These are phyloP conservation scores for Pinus tabuliformis DNA, from an alignment of 75 land plant genomes.

Conservation along the genomic window DNA sequence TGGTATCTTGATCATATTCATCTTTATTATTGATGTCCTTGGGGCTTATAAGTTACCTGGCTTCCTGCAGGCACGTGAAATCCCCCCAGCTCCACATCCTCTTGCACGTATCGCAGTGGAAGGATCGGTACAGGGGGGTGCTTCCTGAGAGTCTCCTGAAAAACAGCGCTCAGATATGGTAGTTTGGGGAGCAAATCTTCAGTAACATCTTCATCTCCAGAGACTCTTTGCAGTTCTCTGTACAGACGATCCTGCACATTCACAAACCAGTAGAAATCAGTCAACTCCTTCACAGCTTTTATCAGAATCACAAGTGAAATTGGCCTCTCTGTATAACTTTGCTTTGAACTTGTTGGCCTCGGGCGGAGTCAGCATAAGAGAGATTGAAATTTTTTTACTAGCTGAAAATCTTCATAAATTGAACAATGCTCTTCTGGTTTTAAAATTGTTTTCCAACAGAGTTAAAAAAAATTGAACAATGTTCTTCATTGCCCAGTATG, in stretches of 20 bases:
- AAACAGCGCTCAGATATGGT: slow-evolving; percentile 69
- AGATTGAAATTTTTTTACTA: too few species aligned
- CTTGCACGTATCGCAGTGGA: slow-evolving; percentile 76
- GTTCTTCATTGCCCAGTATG: too few species aligned
- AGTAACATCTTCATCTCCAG: slow-evolving; percentile 45
- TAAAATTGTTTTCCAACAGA: too few species aligned
- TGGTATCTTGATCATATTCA: not conserved
- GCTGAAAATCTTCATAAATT: too few species aligned
- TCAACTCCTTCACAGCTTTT: not conserved
- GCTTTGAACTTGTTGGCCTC: too few species aligned
- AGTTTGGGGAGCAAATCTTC: slow-evolving; percentile 73
- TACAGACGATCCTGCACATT: slow-evolving; percentile 58
- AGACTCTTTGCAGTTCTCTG: slow-evolving; percentile 53
- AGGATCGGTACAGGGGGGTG: slow-evolving; percentile 75
- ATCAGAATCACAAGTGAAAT: not conserved
- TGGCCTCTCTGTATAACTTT: too few species aligned
- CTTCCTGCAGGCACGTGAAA: slow-evolving; percentile 68
- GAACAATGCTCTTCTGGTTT: too few species aligned
- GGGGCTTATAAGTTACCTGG: slow-evolving; percentile 30
- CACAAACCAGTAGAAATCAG: slow-evolving; percentile 1
- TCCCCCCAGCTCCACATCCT: slow-evolving; percentile 83
- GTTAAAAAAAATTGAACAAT: too few species aligned
- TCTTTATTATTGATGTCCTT: not conserved
- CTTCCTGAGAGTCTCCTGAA: slow-evolving; percentile 87
- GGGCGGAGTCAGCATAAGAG: too few species aligned